Conservation (phyloP, 1,284 basidiomycete species). For the Quambalaria eucalypti region DNA sequence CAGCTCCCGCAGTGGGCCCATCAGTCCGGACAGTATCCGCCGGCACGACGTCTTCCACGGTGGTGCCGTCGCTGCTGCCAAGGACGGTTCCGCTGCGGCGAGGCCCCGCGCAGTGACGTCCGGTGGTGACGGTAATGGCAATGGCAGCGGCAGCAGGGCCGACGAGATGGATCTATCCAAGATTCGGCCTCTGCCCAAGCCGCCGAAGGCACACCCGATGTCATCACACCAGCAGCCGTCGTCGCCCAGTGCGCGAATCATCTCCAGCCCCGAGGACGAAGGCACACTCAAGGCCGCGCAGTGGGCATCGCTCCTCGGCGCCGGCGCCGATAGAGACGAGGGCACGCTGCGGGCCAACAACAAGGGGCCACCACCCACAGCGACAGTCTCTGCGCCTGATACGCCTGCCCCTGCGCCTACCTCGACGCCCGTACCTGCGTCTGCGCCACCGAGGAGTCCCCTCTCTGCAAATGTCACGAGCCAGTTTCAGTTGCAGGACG, state of each 20-base stretch:
- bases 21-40: conserved; percentile 6
- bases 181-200: conserved; percentile 25
- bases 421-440: too few species aligned
- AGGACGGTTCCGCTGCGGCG: too few species aligned
- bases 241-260: too few species aligned
- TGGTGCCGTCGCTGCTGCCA: too few species aligned
- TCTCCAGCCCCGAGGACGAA: conserved; percentile 22
- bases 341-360: conserved; percentile 17
- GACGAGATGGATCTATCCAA: conserved; percentile 27
- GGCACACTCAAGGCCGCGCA: conserved; percentile 28
- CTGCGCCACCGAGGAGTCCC: too few species aligned
- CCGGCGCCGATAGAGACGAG: conserved; percentile 7
- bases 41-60: too few species aligned
- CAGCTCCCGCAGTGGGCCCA: conserved; percentile 28
- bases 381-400: neutral
- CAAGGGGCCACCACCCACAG: neutral
- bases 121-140: too few species aligned
- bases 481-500: neutral
- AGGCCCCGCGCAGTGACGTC: too few species aligned
- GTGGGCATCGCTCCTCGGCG: conserved; percentile 22
- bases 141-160: too few species aligned
- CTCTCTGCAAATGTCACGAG: neutral
- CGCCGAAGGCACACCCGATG: too few species aligned
- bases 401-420: neutral
- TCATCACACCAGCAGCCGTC: too few species aligned